These are phyloP conservation scores for Termitomyces sp. DNA, from an alignment of 768 basidiomycete species.

Conservation along the genomic window DNA sequence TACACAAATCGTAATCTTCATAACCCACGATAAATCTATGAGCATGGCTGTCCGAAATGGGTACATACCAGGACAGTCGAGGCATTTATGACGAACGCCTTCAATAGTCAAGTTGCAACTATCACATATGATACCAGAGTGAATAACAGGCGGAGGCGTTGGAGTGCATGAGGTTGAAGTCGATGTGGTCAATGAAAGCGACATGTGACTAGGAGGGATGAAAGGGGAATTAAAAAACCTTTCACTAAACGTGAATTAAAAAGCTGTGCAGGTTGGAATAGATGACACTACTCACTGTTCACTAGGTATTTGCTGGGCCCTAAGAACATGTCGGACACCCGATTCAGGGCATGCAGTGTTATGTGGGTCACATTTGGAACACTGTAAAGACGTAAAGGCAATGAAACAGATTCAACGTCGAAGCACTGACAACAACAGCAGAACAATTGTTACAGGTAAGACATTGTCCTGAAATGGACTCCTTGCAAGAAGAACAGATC, in stretches of 20 bases:
- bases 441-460: neutral
- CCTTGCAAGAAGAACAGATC: neutral
- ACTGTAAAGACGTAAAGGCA: neutral
- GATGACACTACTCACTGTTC: neutral
- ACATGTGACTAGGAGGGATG: neutral
- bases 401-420: neutral
- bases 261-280: neutral
- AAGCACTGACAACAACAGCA: neutral
- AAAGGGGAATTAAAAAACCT: neutral
- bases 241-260: neutral
- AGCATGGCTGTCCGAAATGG: neutral
- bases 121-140: conserved; percentile 62
- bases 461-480: neutral
- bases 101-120: conserved; percentile 48
- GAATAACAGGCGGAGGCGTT: conserved; percentile 33
- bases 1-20: conserved; percentile 70
- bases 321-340: neutral
- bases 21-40: neutral
- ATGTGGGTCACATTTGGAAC: neutral
- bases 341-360: neutral
- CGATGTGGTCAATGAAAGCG: neutral
- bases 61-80: conserved; percentile 62
- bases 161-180: neutral
- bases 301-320: neutral
- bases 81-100: conserved; percentile 74